Evolutionary conservation across 208 protist genomes (phyloP).

Genomic region (Zelonia costaricensis): DNA sequence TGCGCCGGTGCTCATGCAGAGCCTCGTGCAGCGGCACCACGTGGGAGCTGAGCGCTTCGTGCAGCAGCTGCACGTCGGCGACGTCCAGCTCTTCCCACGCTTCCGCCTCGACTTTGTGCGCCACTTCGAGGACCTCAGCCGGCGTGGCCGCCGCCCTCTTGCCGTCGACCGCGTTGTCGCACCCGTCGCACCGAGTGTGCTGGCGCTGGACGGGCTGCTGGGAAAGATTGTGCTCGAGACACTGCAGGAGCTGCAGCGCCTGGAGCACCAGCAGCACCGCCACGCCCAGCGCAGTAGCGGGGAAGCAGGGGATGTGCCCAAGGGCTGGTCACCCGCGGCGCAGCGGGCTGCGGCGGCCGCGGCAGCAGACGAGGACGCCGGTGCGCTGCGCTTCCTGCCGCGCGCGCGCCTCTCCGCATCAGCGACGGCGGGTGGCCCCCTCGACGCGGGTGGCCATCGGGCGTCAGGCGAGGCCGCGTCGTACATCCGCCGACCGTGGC

Average conservation of each 20-base stretch:
- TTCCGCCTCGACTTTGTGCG: conserved; percentile 78
- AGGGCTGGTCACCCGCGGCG: not conserved
- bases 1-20: conserved; percentile 54
- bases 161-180: conserved; percentile 60
- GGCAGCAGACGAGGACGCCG: conserved; percentile 22
- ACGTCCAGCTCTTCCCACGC: conserved; percentile 81
- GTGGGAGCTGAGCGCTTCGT: conserved; percentile 68
- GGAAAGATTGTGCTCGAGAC: conserved; percentile 66
- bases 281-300: conserved; percentile 5
- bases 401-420: conserved; percentile 26
- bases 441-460: conserved; percentile 22
- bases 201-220: conserved; percentile 57
- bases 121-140: conserved; percentile 69
- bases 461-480: not conserved
- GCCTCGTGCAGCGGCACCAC: conserved; percentile 66
- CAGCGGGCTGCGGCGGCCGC: not conserved
- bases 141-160: conserved; percentile 32
- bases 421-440: conserved; percentile 13
- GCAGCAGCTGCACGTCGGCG: conserved; percentile 61
- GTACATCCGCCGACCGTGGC: conserved; percentile 34
- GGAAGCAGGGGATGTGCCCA: not conserved
- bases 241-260: conserved; percentile 56
- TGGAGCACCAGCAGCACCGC: conserved; percentile 38
- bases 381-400: conserved; percentile 27
- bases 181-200: conserved; percentile 24